phyloP scores from a whole-genome alignment of 1,139 yeast species.

The Blastobotrys persicus region DNA sequence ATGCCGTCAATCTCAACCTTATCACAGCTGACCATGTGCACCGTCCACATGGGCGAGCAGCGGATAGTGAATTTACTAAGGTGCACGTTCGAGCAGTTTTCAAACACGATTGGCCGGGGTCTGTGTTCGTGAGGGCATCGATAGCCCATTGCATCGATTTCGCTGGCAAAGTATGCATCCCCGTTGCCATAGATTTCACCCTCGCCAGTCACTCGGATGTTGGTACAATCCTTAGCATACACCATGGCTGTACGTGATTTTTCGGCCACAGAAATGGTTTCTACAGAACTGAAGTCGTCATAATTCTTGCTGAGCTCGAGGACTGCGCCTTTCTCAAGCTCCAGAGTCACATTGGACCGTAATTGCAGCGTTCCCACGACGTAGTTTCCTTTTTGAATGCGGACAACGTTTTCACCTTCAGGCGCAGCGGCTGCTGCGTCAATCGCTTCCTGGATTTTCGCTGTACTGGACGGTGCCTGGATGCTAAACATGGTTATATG shows the following conservation, averaged over 20 bases:
- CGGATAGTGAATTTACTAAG: conserved; percentile 5
- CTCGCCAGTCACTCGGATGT: conserved; percentile 11
- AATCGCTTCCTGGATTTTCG: neutral
- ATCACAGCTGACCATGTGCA: conserved; percentile 14
- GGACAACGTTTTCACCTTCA: neutral
- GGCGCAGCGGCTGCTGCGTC: neutral
- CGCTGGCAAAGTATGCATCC: conserved; percentile 10
- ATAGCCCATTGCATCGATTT: conserved; percentile 14
- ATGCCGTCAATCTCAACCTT: conserved; percentile 8
- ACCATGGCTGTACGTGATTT: conserved; percentile 12
- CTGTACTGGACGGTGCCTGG: too few relatives aligned
- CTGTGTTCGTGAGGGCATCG: conserved; percentile 11
- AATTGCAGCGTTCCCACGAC: conserved; percentile 12
- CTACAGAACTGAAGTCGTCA: conserved; percentile 2
- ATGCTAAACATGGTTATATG: too few relatives aligned
- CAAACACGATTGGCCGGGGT: conserved; percentile 16
- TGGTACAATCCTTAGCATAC: conserved; percentile 9
- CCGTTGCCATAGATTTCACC: conserved; percentile 12
- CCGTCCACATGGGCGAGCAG: conserved; percentile 18
- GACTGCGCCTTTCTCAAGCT: conserved; percentile 9
- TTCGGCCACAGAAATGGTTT: conserved; percentile 14
- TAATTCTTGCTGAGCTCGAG: conserved; percentile 8
- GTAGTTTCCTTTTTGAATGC: neutral
- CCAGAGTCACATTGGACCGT: conserved; percentile 9
- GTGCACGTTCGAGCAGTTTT: conserved; percentile 11